Base-by-base conservation (phyloP, 1,139 yeast genomes). In the Lizanozyma gosingica region DNA sequence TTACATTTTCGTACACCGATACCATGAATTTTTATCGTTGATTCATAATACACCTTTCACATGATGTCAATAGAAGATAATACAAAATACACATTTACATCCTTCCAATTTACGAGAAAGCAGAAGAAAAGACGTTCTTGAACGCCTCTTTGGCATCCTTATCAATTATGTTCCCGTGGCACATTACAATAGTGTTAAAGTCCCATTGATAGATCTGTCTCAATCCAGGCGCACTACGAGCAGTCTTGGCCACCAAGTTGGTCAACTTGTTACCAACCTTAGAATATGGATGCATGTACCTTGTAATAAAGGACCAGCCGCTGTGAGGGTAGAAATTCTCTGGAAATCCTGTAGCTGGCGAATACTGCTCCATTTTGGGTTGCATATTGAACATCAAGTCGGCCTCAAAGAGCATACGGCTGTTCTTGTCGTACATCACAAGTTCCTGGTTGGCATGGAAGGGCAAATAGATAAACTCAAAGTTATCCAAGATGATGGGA, bases 151-250 rank as follows among this genome's bases (percentile, higher is more conserved):
- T 65, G n/a, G 71, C 78, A 40, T 65, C 59, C 3, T 54, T 52
- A 14, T 73, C 76, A 42, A 78, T 57, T 14, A 76, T 63, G 42
- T 72, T 73, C 4, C 85, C 86, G 51, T 80, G 86, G 46, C 81
- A 74, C 52, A 73, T 64, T 32, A 80, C 70, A 42, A 78, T 62
- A 16, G 63, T 60, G 17, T 71, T 66, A 45, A 78, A 72, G 37
- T 71, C 71, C 78, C 77, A 72, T 11, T 48, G 41, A 40, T 57
- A 47, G 37, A 77, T 59, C 3, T 60, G 57, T 38, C 59, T 49
- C 40, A 73, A 45, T 0, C 67, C 76, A 29, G 43, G 43, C 22
- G 37, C 32, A 16, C 18, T 33, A 36, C 33, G 35, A 46, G 27
- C 16, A 35, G 45, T 33, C 39, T 55, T 51, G 34, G 55, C 57